Evolutionary conservation across 441 rosid species (phyloP).

Genomic region (Corymbia calophylla): DNA sequence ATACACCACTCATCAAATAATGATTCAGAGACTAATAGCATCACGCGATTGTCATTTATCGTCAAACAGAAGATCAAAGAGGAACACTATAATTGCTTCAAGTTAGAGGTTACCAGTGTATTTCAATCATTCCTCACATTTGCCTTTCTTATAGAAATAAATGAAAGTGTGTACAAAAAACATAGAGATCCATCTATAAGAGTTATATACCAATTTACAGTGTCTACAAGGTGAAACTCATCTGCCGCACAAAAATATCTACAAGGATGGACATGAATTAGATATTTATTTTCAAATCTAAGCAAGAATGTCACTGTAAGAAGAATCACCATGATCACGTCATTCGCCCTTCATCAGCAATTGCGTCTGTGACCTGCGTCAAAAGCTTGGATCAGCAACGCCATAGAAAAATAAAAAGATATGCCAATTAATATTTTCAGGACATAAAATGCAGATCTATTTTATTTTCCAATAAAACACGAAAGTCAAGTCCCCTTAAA

Average conservation of each 20-base stretch:
- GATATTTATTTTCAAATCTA: constrained; percentile 23
- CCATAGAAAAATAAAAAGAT: background rate
- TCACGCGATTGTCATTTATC: background rate
- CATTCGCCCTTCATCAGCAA: constrained; percentile 14
- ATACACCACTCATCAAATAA: background rate
- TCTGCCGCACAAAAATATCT: constrained; percentile 42
- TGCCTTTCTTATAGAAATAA: background rate
- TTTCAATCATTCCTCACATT: background rate
- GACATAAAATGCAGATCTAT: background rate
- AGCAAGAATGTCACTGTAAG: constrained; percentile 16
- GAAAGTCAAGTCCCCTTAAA: background rate
- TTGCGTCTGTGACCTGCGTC: constrained; percentile 36
- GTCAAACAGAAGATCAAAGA: background rate
- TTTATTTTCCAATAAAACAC: background rate
- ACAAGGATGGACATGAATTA: constrained; percentile 31
- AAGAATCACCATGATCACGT: constrained; percentile 15
- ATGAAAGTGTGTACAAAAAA: constrained; percentile 36
- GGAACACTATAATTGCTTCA: background rate
- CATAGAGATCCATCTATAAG: constrained; percentile 12
- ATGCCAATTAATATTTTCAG: background rate
- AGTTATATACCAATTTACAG: constrained; percentile 26
- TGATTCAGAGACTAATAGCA: background rate
- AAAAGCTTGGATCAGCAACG: constrained; percentile 14
- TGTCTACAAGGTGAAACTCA: constrained; percentile 53
- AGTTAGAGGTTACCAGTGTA: background rate